Evolutionary conservation across 371 early-diverging fungal genomes (phyloP), one percentile per base, ranked within the genome.

Genomic region (Haplosporangium sp.): DNA sequence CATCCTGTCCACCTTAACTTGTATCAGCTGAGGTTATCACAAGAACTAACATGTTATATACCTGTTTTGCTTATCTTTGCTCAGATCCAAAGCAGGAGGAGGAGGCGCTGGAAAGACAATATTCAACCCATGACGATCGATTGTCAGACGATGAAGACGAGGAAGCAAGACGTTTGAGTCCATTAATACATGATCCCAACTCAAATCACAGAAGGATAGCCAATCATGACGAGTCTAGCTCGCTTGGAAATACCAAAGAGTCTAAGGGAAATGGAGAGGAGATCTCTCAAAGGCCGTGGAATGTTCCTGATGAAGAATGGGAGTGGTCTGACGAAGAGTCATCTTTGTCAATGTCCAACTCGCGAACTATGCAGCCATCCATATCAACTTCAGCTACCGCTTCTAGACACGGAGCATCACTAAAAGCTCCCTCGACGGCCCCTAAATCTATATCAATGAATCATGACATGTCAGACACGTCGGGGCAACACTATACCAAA

Each of bases 281-380:
- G 13, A 72, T 55, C 48, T 35, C 65, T 8, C 67, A 70, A 34
- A 48, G 70, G 40, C 42, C 72, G 15, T 82, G 82, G 82, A 75
- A 82, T 38, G 72, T 82, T 4, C 82, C 82, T 15, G 82, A 82
- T 37, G 82, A 82, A 5, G 82, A 82, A 27, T 82, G 82, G 82
- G 75, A 67, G 11, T 82, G 82, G 82, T 82, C 82, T 1, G 82
- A 82, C 35, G 82, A 71, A 13, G 79, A 79, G 20, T 55, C 67
- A 42, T 13, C 71, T 2, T 50, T 61, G n/a, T 7, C 47, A 17
- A 19, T 4, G 13, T 37, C 45, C 3, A 68, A 62, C 45, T 40
- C 63, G n/a, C 61, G 42, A 44, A 17, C 60, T 19, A 48, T 63
- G 13, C 63, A 64, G n/a, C 4, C 65, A 10, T 9, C 65, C 2